Base-by-base conservation (phyloP, 345 rosid species). In the Eutrema heterophyllum region DNA sequence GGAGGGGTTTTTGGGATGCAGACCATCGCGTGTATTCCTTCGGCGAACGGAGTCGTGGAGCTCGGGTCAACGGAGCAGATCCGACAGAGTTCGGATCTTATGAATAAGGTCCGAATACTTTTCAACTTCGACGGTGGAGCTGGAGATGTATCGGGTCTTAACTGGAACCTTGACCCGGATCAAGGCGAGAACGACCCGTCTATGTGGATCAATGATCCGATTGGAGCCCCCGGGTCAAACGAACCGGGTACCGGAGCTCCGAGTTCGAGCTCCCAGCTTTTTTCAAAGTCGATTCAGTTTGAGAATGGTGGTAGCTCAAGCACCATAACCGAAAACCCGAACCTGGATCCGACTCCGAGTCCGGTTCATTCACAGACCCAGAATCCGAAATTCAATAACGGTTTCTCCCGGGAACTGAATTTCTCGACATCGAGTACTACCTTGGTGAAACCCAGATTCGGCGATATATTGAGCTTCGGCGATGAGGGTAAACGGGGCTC, bases 181-280 rank as follows among this genome's bases (percentile, higher is more conserved):
- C 97, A 95, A 79, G 97, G 91, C 2, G 99, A 95, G 75, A 89
- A 79, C 60, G 97, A 95, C 36, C 97, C 93, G 4, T 82, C 92
- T 24, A 79, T 89, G 49, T 95, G 99, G 99, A 83, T 95, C 56
- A 88, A 67, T 63, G 93, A 92, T 14, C 88, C 94, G 4, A 41
- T 80, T 2, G 78, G 74, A 40, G 80, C 72, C 12, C 39, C 78
- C 13, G 93, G 82, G 21, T 30, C 73, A 0, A 74, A 74, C 35
- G 76, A 71, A 1, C 67, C 67, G 68, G 64, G 41, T 64, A 53
- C 46, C 49, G 73, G 73, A 61, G 61, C 68, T 66, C 73, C 74
- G 48, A 79, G 70, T 14, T 71, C 55, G 38, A 61, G 69, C 50
- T 74, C 78, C 24, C 80, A 81, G 49, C 80, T 83, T 36, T 63